Evolutionary conservation across 371 early-diverging fungal species (phyloP).

Genomic region (Parasitella parasitica): DNA sequence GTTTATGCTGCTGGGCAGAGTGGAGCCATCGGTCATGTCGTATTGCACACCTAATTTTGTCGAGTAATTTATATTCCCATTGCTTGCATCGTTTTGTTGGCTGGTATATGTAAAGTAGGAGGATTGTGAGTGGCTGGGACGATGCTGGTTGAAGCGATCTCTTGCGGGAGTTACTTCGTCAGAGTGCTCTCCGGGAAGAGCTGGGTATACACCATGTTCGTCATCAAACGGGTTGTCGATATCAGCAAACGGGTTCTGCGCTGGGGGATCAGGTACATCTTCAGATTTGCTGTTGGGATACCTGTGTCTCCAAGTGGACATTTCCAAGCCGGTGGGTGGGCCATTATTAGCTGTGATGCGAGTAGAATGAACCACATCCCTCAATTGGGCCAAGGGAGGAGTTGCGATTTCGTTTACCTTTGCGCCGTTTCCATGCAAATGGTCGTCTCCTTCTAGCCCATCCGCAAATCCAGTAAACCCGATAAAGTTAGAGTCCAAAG

Average conservation of each 20-base stretch:
- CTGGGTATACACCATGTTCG: conserved; percentile 7
- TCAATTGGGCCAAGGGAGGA: conserved; percentile 32
- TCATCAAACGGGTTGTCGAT: conserved; percentile 45
- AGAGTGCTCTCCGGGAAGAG: background rate
- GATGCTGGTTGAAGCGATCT: conserved; percentile 5
- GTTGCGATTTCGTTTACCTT: background rate
- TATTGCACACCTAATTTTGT: background rate
- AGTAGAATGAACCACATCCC: conserved; percentile 28
- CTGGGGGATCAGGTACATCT: background rate
- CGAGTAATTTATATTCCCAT: background rate
- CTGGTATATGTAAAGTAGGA: conserved; percentile 16
- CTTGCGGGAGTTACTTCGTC: background rate
- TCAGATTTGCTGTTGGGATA: background rate
- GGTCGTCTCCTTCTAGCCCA: conserved; percentile 3
- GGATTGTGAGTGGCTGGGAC: conserved; percentile 38
- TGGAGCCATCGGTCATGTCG: background rate
- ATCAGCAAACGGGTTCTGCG: conserved; percentile 19
- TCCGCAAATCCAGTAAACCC: conserved; percentile 39
- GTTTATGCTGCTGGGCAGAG: conserved; percentile 17
- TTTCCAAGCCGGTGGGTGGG: background rate
- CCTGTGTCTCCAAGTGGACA: background rate
- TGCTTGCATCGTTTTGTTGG: background rate
- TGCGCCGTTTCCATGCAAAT: background rate
- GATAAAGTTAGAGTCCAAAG: conserved; percentile 45
- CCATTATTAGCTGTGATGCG: conserved; percentile 6